Percentiles rank a stretch among this genome's conserved stretches.
Conservation (phyloP, 768 basidiomycete species). For the Hericium alpestre region DNA sequence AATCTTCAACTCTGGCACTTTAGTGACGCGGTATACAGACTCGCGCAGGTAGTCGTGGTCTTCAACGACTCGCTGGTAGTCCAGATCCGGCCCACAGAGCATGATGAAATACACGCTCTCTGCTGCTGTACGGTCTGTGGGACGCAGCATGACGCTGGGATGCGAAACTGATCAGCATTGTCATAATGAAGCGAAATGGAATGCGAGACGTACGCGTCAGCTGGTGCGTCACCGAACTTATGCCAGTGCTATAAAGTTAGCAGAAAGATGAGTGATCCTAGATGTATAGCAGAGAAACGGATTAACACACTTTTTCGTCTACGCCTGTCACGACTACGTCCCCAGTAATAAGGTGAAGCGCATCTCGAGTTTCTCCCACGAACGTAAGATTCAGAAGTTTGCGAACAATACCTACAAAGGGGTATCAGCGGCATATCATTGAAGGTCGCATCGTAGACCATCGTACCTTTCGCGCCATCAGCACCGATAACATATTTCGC, state of each 20-base stretch:
- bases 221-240: not conserved
- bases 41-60: not conserved
- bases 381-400: not conserved
- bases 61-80: not conserved
- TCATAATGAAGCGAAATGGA: not conserved
- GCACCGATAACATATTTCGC: conserved; percentile 2
- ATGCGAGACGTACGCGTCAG: not conserved
- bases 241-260: not conserved
- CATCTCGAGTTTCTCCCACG: not conserved
- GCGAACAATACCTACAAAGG: not conserved
- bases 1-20: not conserved
- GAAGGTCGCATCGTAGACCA: not conserved
- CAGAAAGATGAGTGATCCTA: not conserved
- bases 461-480: conserved; percentile 1
- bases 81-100: not conserved
- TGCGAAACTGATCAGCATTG: not conserved
- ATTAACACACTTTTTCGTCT: not conserved
- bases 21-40: not conserved
- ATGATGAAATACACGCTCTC: not conserved
- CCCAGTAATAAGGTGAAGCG: not conserved
- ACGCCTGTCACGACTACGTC: not conserved
- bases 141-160: not conserved
- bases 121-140: not conserved
- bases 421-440: not conserved
- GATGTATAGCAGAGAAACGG: not conserved